These are phyloP conservation scores for Pelargonium australe DNA, from an alignment of 441 rosid species.

Conservation along the genomic window DNA sequence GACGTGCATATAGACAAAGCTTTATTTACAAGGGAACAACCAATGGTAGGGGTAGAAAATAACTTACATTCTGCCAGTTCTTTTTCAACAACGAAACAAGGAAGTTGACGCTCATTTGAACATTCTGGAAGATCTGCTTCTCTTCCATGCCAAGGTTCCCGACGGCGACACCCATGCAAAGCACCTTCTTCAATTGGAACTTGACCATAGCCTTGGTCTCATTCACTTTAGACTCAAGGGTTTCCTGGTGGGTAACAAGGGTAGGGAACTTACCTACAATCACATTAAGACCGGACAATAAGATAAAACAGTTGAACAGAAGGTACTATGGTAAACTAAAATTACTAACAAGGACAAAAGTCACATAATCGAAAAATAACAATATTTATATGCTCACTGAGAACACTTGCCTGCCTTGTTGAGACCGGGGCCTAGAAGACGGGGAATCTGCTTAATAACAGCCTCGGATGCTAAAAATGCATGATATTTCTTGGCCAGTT, in stretches of 20 bases:
- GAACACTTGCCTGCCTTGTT: constrained; percentile 60
- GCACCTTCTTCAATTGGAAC: constrained; percentile 90
- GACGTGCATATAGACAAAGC: too few relatives aligned
- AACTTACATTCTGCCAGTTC: constrained; percentile 93
- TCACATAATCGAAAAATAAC: not conserved
- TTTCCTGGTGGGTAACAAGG: constrained; percentile 85
- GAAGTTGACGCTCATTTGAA: constrained; percentile 91
- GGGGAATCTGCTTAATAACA: constrained; percentile 97
- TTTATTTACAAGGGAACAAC: too few relatives aligned
- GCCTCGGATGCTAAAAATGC: constrained; percentile 95
- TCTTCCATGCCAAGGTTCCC: constrained; percentile 84
- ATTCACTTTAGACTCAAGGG: constrained; percentile 81
- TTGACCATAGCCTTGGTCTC: constrained; percentile 86
- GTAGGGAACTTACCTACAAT: constrained; percentile 93
- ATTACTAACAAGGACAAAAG: not conserved
- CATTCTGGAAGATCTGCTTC: constrained; percentile 91
- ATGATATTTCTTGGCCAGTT: constrained; percentile 87
- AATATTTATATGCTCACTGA: not conserved
- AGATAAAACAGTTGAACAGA: not conserved
- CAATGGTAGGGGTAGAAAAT: not conserved
- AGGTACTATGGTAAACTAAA: not conserved
- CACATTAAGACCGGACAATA: not conserved
- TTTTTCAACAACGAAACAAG: constrained; percentile 89
- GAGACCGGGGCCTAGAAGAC: constrained; percentile 95
- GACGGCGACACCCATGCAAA: constrained; percentile 97